Conservation (phyloP, 305 asterid species). For the Striga hermonthica region DNA sequence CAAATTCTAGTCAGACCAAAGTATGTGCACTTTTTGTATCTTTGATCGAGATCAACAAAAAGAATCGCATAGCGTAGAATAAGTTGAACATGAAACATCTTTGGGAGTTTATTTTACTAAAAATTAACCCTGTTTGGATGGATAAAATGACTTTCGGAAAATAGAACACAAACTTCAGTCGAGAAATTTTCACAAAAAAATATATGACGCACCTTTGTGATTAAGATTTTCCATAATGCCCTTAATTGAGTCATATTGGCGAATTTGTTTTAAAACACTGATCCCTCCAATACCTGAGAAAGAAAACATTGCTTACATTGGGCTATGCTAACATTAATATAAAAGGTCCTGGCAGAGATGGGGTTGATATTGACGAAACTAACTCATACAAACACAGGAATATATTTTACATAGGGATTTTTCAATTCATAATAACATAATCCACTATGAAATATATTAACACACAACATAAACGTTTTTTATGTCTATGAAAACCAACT, state of each 20-base stretch:
- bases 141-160: slow-evolving; percentile 5
- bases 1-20: background rate
- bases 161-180: background rate
- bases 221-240: slow-evolving; percentile 74
- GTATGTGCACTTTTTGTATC: slow-evolving; percentile 4
- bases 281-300: slow-evolving; percentile 86
- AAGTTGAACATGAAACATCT: background rate
- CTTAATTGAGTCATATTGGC: slow-evolving; percentile 86
- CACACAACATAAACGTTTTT: too few relatives aligned
- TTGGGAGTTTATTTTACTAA: slow-evolving; percentile 7
- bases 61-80: background rate
- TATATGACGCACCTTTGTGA: slow-evolving; percentile 60
- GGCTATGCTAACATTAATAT: background rate
- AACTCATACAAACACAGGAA: background rate
- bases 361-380: background rate
- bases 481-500: too few relatives aligned
- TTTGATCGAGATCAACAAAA: background rate
- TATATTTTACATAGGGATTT: too few relatives aligned
- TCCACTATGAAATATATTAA: too few relatives aligned
- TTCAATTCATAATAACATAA: too few relatives aligned
- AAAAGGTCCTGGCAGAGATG: background rate
- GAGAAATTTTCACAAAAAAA: slow-evolving; percentile 9
- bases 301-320: slow-evolving; percentile 14
- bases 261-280: slow-evolving; percentile 89
- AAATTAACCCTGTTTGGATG: background rate